Percentiles rank a stretch among this genome's conserved stretches.
Conservation (phyloP, 257 asterid species). For the Orobanche coerulescens region DNA sequence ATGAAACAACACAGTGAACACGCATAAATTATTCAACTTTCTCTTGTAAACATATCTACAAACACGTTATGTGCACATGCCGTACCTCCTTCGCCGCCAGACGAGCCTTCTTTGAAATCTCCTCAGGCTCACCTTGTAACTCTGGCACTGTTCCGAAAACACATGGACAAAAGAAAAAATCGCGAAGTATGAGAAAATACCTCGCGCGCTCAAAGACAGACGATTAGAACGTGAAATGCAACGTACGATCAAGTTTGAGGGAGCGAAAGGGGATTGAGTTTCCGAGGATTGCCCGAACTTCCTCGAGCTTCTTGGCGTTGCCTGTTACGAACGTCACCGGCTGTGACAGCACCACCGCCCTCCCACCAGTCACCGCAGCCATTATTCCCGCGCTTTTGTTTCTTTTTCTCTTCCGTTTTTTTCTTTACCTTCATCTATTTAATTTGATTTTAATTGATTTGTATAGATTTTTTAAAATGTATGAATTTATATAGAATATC, state of each 20-base stretch:
- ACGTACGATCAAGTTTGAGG: slow-evolving; percentile 60
- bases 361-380: slow-evolving; percentile 45
- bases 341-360: slow-evolving; percentile 46
- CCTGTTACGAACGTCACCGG: slow-evolving; percentile 94
- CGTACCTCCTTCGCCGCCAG: slow-evolving; percentile 82
- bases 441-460: too few species aligned
- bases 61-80: slow-evolving; percentile 19
- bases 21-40: background rate
- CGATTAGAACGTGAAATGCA: background rate
- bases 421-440: background rate
- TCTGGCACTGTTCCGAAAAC: slow-evolving; percentile 57
- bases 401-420: background rate
- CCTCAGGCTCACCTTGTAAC: slow-evolving; percentile 95
- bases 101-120: slow-evolving; percentile 84
- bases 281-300: slow-evolving; percentile 74
- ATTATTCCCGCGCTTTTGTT: slow-evolving; percentile 23
- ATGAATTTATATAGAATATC: too few species aligned
- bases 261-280: slow-evolving; percentile 83
- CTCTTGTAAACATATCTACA: slow-evolving; percentile 23
- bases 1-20: slow-evolving; percentile 17
- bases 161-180: background rate
- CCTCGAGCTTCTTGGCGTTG: slow-evolving; percentile 89
- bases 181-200: background rate
- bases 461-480: too few species aligned
- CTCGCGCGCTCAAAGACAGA: background rate